These are phyloP conservation scores for Trypanosoma platydactyli DNA, from an alignment of 208 protist species.

Conservation along the genomic window DNA sequence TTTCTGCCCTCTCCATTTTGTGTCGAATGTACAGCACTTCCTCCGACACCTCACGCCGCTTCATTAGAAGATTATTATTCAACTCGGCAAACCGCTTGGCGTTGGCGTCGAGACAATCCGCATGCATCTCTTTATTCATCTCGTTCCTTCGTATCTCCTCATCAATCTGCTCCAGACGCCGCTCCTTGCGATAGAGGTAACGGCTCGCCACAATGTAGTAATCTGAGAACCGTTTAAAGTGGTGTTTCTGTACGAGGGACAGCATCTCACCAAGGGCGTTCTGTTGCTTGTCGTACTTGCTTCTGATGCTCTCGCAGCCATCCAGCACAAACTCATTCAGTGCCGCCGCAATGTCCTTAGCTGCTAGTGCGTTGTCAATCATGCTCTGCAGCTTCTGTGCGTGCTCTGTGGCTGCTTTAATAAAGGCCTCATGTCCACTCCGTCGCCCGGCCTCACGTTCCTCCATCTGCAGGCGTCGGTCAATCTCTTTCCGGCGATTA, in stretches of 20 bases:
- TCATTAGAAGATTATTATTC: constrained; percentile 53
- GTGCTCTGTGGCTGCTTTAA: constrained; percentile 69
- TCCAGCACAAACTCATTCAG: constrained; percentile 91
- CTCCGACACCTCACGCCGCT: constrained; percentile 59
- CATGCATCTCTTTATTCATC: constrained; percentile 69
- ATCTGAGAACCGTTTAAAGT: constrained; percentile 87
- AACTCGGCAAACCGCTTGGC: constrained; percentile 77
- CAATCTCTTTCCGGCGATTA: constrained; percentile 71
- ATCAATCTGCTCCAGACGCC: constrained; percentile 64
- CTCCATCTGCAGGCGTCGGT: constrained; percentile 78
- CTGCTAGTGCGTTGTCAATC: constrained; percentile 78
- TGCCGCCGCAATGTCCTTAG: constrained; percentile 66
- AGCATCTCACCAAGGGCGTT: constrained; percentile 77
- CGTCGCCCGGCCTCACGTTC: constrained; percentile 82
- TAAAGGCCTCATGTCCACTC: constrained; percentile 79
- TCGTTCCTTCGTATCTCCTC: constrained; percentile 70
- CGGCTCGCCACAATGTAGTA: constrained; percentile 88
- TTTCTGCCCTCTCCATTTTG: constrained; percentile 62
- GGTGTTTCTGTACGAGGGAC: constrained; percentile 78
- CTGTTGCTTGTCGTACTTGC: constrained; percentile 88
- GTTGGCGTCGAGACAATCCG: constrained; percentile 70
- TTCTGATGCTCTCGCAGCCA: constrained; percentile 83
- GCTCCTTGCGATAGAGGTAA: constrained; percentile 86
- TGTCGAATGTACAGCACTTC: constrained; percentile 67
- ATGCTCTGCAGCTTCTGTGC: constrained; percentile 76